Conservation (phyloP, 805 yeast genomes). For the Yarrowia deformans region DNA sequence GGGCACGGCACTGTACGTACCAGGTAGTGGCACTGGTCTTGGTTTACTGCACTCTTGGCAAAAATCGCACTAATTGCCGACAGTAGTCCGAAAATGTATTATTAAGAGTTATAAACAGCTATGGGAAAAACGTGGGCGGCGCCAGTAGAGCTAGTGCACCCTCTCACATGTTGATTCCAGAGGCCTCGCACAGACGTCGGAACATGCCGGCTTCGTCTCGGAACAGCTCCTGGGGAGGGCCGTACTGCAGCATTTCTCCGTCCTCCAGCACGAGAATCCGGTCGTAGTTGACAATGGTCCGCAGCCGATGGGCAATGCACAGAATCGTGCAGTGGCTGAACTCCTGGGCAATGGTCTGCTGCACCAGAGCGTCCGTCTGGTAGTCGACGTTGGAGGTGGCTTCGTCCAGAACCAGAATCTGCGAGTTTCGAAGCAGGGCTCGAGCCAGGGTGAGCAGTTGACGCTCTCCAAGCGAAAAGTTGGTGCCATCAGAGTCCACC, state of each 20-base stretch:
- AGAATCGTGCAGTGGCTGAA: slow-evolving; percentile 69
- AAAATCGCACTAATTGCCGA: no score
- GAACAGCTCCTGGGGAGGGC: slow-evolving; percentile 59
- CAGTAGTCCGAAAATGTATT: neutral
- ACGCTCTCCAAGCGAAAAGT: slow-evolving; percentile 75
- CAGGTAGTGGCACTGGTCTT: no score
- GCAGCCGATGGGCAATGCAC: slow-evolving; percentile 76
- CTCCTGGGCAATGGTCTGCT: slow-evolving; percentile 63
- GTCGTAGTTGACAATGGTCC: slow-evolving; percentile 67
- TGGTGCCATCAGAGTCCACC: slow-evolving; percentile 78
- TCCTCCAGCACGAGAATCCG: slow-evolving; percentile 64
- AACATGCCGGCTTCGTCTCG: slow-evolving; percentile 54
- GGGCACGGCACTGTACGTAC: no score
- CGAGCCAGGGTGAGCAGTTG: slow-evolving; percentile 74
- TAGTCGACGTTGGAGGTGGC: slow-evolving; percentile 81
- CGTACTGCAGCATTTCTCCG: slow-evolving; percentile 64
- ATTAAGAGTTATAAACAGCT: neutral
- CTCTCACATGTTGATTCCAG: slow-evolving; percentile 45
- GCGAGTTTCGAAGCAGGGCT: slow-evolving; percentile 69
- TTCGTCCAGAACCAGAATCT: slow-evolving; percentile 72
- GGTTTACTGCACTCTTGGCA: no score
- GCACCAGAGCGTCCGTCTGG: slow-evolving; percentile 74
- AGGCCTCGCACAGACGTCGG: slow-evolving; percentile 58
- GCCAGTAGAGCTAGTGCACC: no score
- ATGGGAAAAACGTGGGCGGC: no score